Conservation (phyloP, 2,329 filamentous ascomycete species). For the Chaetoscypha palmicola region DNA sequence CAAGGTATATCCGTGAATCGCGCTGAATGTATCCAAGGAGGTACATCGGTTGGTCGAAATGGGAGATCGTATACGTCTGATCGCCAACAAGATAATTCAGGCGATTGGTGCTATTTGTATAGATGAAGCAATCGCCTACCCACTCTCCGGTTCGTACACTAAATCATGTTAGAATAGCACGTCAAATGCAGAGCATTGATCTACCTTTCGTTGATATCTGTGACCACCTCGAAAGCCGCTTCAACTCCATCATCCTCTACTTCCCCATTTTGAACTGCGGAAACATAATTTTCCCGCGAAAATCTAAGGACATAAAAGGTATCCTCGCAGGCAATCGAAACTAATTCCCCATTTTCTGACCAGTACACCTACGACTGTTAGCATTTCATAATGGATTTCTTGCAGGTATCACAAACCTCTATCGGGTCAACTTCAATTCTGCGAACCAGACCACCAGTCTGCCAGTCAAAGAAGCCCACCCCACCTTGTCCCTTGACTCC, state of each 20-base stretch:
- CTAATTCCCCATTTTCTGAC: slow-evolving; percentile 93
- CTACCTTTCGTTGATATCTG: slow-evolving; percentile 85
- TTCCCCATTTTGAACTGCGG: slow-evolving; percentile 73
- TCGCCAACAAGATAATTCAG: slow-evolving; percentile 97
- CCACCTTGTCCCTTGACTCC: slow-evolving; percentile 94
- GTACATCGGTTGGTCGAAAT: slow-evolving; percentile 95
- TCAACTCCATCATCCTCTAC: slow-evolving; percentile 85
- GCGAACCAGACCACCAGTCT: slow-evolving; percentile 78
- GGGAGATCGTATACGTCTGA: slow-evolving; percentile 94
- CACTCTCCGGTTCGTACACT: slow-evolving; percentile 91
- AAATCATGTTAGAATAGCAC: too few relatives aligned
- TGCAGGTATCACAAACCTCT: slow-evolving; percentile 18
- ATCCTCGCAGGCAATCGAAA: slow-evolving; percentile 88
- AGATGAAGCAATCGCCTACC: slow-evolving; percentile 98
- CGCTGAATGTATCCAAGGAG: slow-evolving; percentile 90
- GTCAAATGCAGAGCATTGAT: too few relatives aligned
- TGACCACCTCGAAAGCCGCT: slow-evolving; percentile 91
- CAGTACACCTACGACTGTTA: slow-evolving; percentile 66
- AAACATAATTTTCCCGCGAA: slow-evolving; percentile 80
- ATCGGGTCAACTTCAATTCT: slow-evolving; percentile 77
- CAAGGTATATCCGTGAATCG: slow-evolving; percentile 90
- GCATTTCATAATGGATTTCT: neutral
- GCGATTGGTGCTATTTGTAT: slow-evolving; percentile 94
- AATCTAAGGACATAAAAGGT: slow-evolving; percentile 91
- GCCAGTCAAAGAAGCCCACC: slow-evolving; percentile 95